These are phyloP conservation scores for Rhizopogon hawkerae DNA, from an alignment of 1,284 basidiomycete genomes.

Conservation along the genomic window DNA sequence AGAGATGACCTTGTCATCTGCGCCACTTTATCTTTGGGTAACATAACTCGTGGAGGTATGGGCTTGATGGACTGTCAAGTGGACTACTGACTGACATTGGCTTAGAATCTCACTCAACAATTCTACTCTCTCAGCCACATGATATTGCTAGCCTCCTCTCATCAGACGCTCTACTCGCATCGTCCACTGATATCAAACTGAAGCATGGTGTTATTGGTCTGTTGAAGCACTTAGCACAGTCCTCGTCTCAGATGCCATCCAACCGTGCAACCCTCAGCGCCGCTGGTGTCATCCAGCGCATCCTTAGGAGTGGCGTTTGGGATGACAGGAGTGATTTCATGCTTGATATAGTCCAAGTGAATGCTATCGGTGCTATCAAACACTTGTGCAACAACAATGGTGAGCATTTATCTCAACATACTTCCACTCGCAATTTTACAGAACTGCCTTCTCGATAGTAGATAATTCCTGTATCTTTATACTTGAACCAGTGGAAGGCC, in stretches of 20 bases:
- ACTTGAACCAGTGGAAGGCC: constrained; percentile 30
- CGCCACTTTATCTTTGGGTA: constrained; percentile 75
- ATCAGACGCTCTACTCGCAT: constrained; percentile 42
- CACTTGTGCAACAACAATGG: constrained; percentile 75
- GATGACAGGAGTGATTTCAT: constrained; percentile 61
- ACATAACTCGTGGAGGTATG: constrained; percentile 70
- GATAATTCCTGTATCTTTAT: constrained; percentile 55
- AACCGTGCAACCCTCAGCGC: constrained; percentile 59
- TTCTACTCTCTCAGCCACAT: constrained; percentile 50
- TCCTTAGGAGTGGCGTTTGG: constrained; percentile 67
- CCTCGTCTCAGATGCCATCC: constrained; percentile 47
- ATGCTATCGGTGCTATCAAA: constrained; percentile 82
- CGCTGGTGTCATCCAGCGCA: constrained; percentile 52
- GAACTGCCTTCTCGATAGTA: constrained; percentile 33
- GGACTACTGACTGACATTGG: constrained; percentile 1
- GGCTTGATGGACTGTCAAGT: constrained; percentile 1
- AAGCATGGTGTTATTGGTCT: constrained; percentile 81
- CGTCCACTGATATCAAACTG: constrained; percentile 61
- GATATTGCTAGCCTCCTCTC: constrained; percentile 44
- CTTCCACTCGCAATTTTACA: constrained; percentile 9
- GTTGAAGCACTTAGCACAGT: constrained; percentile 77
- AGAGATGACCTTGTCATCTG: constrained; percentile 79
- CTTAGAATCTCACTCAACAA: constrained; percentile 56
- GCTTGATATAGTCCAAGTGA: constrained; percentile 79
- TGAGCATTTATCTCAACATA: constrained; percentile 30